Percentiles rank a stretch among this genome's conserved stretches.
Evolutionary conservation across 1,139 yeast species (phyloP).

Genomic region (Candida gigantensis): DNA sequence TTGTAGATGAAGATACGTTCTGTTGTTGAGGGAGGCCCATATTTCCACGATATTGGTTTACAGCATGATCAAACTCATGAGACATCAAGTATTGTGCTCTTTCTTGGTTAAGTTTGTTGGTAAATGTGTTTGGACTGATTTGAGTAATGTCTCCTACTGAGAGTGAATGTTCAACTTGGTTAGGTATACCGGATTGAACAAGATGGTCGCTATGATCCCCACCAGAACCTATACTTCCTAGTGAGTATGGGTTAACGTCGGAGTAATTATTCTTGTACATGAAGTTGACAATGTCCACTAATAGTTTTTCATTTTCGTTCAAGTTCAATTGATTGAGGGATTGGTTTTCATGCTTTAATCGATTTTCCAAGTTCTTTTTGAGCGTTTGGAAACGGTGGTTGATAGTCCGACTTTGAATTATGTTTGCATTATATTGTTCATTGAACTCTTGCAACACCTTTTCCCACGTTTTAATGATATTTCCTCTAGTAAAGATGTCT

Average conservation of each 20-base stretch:
- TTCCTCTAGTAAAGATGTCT: slow-evolving; percentile 31
- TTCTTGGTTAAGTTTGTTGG: slow-evolving; percentile 8
- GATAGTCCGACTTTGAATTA: slow-evolving; percentile 32
- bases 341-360: slow-evolving; percentile 19
- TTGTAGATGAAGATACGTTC: neutral
- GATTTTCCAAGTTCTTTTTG: slow-evolving; percentile 25
- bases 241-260: slow-evolving; percentile 7
- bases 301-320: slow-evolving; percentile 30
- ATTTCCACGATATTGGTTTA: slow-evolving; percentile 7
- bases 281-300: slow-evolving; percentile 17
- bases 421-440: slow-evolving; percentile 18
- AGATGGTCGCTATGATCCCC: neutral
- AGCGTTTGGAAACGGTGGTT: slow-evolving; percentile 29
- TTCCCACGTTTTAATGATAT: slow-evolving; percentile 32
- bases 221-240: neutral
- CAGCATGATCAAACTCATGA: slow-evolving; percentile 8
- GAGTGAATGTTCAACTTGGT: neutral
- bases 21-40: neutral
- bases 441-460: slow-evolving; percentile 27
- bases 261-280: slow-evolving; percentile 12
- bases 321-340: slow-evolving; percentile 16
- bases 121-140: slow-evolving; percentile 7
- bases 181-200: neutral
- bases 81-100: slow-evolving; percentile 6
- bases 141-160: slow-evolving; percentile 1